phyloP scores from a whole-genome alignment of 495 filamentous ascomycete species.

The Tuber aestivum region DNA sequence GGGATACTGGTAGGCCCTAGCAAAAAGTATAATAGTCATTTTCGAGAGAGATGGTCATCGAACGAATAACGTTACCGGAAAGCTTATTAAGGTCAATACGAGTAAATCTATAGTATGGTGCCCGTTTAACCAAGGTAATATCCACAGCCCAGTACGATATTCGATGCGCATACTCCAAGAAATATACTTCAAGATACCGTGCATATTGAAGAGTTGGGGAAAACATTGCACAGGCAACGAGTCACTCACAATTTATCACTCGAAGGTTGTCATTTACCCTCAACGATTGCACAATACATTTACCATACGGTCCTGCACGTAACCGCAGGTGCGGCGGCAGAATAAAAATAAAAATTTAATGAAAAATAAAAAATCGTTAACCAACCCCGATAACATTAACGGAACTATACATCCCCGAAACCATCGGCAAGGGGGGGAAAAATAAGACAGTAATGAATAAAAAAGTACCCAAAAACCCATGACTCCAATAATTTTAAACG shows the following conservation, averaged over 20 bases:
- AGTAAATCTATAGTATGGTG: not conserved
- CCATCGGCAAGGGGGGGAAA: not conserved
- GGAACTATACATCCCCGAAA: not conserved
- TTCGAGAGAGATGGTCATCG: not conserved
- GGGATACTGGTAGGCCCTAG: not conserved
- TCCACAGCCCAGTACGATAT: not conserved
- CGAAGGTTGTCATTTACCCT: not conserved
- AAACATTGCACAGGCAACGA: not conserved
- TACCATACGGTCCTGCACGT: not conserved
- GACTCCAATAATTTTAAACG: slow-evolving; percentile 7
- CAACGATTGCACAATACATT: not conserved
- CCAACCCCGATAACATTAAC: not conserved
- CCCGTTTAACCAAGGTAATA: not conserved
- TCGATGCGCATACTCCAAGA: not conserved
- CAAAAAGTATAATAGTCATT: not conserved
- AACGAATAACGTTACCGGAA: not conserved
- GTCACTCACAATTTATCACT: not conserved
- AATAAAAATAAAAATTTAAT: not conserved
- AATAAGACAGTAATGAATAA: slow-evolving; percentile 7
- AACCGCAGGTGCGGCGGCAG: not conserved
- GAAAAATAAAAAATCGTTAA: not conserved
- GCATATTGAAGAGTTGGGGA: not conserved
- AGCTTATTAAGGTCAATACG: not conserved
- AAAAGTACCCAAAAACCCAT: slow-evolving; percentile 9
- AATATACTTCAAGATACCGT: not conserved